Evolutionary conservation across 139 green algal genomes (phyloP), one percentile per base, ranked within the genome.

Genomic region (Microglena sp.): DNA sequence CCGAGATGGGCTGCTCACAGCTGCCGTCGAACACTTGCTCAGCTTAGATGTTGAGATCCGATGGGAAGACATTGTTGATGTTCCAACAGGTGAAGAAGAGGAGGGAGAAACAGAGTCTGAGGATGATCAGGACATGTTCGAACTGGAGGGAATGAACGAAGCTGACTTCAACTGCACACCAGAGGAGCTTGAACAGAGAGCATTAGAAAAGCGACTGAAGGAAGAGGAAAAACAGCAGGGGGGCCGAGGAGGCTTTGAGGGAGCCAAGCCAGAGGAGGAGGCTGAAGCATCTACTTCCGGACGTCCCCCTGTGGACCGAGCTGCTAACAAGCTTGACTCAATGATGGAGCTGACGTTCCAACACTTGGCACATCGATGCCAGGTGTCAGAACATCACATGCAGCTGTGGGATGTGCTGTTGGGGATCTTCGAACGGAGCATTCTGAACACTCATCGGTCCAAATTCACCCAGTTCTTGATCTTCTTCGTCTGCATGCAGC

Each of bases 391-490:
- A 59, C 15, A 21, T 8, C 6, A 64, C 31, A 64, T n/a, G 45
- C 60, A 18, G 24, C 64, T 70, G 5, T 96, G 84, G 83, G 62
- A 80, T 28, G 77, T 78, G 22, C 70, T 93, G 61, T 60, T 91
- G 50, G 54, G 27, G 4, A 68, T 73, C 2, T 95, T 96, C 70
- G 80, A 94, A 61, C 67, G 73, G 31, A 80, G 70, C 33, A 72
- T 96, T 46, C 82, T 95, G 15, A 79, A 84, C 44, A 88, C 87
- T 3, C 82, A 94, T 27, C 78, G 88, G 53, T 92, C 81, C 70
- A 96, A 96, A 76, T 96, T 96, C 74, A 89, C 83, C 18, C 90
- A 96, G 81, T 95, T 86, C 71, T 64, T 94, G 28, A 29, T 96
- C 1, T 95, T 86, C 63, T 88, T 83, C 56, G 30, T 77, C 24